phyloP scores from a whole-genome alignment of 1,139 yeast species.

The Yamadazyma triangularis region DNA sequence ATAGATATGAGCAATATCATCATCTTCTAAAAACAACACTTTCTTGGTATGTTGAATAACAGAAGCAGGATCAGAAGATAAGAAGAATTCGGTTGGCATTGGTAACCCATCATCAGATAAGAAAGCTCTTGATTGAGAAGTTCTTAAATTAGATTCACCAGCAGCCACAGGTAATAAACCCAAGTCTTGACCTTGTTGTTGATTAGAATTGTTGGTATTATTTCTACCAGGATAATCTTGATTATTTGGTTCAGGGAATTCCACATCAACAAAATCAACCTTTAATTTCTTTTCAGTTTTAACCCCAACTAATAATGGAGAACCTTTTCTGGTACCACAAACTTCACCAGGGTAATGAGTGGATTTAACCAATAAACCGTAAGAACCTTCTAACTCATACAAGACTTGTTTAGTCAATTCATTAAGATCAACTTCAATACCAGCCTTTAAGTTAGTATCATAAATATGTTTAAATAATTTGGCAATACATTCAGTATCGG shows the following conservation, averaged over 20 bases:
- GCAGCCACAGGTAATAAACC: slow-evolving; percentile 37
- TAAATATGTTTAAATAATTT: slow-evolving; percentile 88
- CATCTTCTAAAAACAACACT: slow-evolving; percentile 94
- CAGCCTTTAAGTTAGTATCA: slow-evolving; percentile 63
- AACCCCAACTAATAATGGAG: slow-evolving; percentile 95
- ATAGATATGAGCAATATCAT: slow-evolving; percentile 96
- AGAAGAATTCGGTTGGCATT: slow-evolving; percentile 91
- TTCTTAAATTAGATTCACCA: slow-evolving; percentile 59
- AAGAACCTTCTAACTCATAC: slow-evolving; percentile 94
- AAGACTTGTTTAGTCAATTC: slow-evolving; percentile 90
- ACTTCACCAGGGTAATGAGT: slow-evolving; percentile 93
- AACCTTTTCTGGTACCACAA: slow-evolving; percentile 97
- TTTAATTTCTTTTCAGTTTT: slow-evolving; percentile 92
- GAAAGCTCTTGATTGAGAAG: slow-evolving; percentile 91
- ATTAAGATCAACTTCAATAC: slow-evolving; percentile 64
- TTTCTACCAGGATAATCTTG: slow-evolving; percentile 12
- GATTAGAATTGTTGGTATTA: slow-evolving; percentile 2
- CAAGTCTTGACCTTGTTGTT: slow-evolving; percentile 12
- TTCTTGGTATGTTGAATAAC: slow-evolving; percentile 96
- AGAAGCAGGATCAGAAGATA: slow-evolving; percentile 98
- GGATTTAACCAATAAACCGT: slow-evolving; percentile 91
- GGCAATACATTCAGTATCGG: slow-evolving; percentile 98
- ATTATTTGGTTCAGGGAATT: slow-evolving; percentile 72
- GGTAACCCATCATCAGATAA: slow-evolving; percentile 88
- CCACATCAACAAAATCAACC: slow-evolving; percentile 98